Conservation (phyloP, 75 land plant genomes). For the Pinus taeda region DNA sequence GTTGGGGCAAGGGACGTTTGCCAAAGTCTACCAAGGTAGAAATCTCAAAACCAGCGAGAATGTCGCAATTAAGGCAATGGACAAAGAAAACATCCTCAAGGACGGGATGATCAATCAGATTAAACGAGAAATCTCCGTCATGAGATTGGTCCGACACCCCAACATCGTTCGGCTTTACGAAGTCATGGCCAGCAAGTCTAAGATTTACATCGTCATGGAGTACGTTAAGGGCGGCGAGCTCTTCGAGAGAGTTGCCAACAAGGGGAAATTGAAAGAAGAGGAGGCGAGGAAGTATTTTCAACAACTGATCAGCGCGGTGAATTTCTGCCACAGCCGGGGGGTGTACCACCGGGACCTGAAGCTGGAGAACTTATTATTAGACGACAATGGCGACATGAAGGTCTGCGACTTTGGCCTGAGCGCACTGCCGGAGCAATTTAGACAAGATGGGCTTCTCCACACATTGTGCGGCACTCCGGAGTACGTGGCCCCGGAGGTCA, state of each 20-base stretch:
- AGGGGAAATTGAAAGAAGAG: slow-evolving; percentile 26
- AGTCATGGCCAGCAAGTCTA: slow-evolving; percentile 70
- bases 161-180: slow-evolving; percentile 79
- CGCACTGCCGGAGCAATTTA: slow-evolving; percentile 39
- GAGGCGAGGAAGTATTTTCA: slow-evolving; percentile 52
- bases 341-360: slow-evolving; percentile 43
- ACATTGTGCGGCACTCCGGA: slow-evolving; percentile 72
- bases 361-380: slow-evolving; percentile 14
- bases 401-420: slow-evolving; percentile 60
- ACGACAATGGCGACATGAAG: slow-evolving; percentile 35
- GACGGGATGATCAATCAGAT: slow-evolving; percentile 61
- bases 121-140: slow-evolving; percentile 79
- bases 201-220: slow-evolving; percentile 76
- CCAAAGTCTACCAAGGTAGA: slow-evolving; percentile 60
- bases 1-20: slow-evolving; percentile 61
- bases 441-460: slow-evolving; percentile 61
- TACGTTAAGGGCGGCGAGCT: slow-evolving; percentile 62
- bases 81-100: slow-evolving; percentile 38
- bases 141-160: slow-evolving; percentile 77
- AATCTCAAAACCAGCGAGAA: slow-evolving; percentile 32
- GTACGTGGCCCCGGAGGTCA: slow-evolving; percentile 74
- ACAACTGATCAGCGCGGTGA: slow-evolving; percentile 53
- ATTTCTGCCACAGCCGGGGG: slow-evolving; percentile 64
- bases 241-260: slow-evolving; percentile 35
- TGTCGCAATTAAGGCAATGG: slow-evolving; percentile 60